Base-by-base conservation (phyloP, 768 basidiomycete genomes). In the Leccinum disarticulatum region DNA sequence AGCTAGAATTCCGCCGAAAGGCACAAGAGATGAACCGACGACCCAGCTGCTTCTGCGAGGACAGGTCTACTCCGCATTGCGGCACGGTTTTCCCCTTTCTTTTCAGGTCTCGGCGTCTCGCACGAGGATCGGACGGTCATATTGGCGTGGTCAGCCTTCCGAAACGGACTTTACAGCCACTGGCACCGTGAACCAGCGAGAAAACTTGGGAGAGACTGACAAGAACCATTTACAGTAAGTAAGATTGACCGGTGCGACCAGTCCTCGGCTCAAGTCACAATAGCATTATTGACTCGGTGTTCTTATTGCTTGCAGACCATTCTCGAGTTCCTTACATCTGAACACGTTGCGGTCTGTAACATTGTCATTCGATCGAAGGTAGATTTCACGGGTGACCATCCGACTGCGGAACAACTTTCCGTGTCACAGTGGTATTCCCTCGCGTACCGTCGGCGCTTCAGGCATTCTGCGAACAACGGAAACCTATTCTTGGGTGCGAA, bases 1-100 rank as follows among this genome's bases (percentile, higher is more conserved):
- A 28, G 43, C 43, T 46, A 46, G 43, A 46, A 27, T 61, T 38
- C 51, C 61, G 60, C 61, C 61, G 33, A 38, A 35, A 33, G n/a
- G 28, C 2, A 17, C 54, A 7, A 38, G 19, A 28, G 31, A 27
- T 55, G 46, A 22, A 25, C 15, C 46, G 46, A 47, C 6, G 6
- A 13, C 11, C 46, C 46, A 19, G 22, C 15, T 22, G 22, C 52
- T 53, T 53, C 11, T 10, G 30, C 22, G 25, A 48, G 22, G 47
- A 27, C 15, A 2, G 49, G 41, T 9, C 13, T 31, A 46, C 57
- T 36, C 57, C 53, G 58, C 31, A 15, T 35, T 30, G 14, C 25
- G 10, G 31, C 50, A 33, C 15, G 38, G 2, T 36, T 33, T 46
- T 43, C 11, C 35, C 17, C 35, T 38, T 13, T 30, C 49, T 28